Evolutionary conservation across 148 eudicot genomes (phyloP), one percentile per base, ranked within the genome.

Genomic region (Cornus kousa): DNA sequence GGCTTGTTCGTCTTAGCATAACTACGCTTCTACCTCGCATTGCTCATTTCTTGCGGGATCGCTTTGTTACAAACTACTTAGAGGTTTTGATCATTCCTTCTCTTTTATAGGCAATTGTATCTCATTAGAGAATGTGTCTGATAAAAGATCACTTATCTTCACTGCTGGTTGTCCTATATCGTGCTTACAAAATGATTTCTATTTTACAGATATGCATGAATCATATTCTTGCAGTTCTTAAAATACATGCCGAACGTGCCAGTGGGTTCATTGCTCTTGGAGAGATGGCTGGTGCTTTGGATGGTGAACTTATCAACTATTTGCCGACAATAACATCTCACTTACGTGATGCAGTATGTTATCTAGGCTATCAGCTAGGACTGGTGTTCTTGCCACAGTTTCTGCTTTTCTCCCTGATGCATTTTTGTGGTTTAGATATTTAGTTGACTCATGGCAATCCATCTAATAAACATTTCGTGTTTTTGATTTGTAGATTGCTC

Each of bases 251-350:
- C 68, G 99, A 96, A 87, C 87, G 97, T 69, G 93, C 97, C 64
- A 93, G 98, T 85, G 99, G 97, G 74, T 96, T 96, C 77, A 85
- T 92, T 73, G 99, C 99, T 76, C 97, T 96, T 75, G 99, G 99
- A 78, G 99, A 96, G 89, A 93, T 96, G 99, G 98, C 98, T 78
- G 98, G 91, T 83, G 99, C 99, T 77, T 89, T 96, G 89, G 99
- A 96, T 85, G 99, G 99, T 78, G 95, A 93, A 87, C 90, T 96
- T 43, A 68, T 83, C 35, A 75, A 87, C 81, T 96, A 96, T 87
- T 93, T 96, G 99, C 99, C 99, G 94, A 93, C 95, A 89, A 92
- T 96, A 87, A 93, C 87, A 74, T 84, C 95, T 84, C 98, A 93
- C 82, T 82, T 96, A 65, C 99, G 95, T 78, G 98, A 96, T 74